Percentiles rank a stretch among this genome's conserved stretches.
Evolutionary conservation across 2,329 filamentous ascomycete genomes (phyloP).

Genomic region (Sporothrix schenckii): DNA sequence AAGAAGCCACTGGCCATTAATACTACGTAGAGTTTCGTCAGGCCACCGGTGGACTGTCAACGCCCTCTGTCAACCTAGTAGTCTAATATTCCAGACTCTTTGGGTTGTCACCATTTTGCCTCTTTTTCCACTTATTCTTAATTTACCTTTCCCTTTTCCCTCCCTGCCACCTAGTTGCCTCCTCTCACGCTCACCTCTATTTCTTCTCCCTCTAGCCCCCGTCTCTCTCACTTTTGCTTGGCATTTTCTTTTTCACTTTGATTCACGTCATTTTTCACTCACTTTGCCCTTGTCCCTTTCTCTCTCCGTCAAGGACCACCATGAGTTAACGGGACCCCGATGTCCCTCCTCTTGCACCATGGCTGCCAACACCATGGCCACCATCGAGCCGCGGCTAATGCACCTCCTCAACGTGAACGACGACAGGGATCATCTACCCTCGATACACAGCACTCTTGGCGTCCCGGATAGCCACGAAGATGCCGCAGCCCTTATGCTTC

Average conservation of each 20-base stretch:
- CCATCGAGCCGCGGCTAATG: slow-evolving; percentile 69
- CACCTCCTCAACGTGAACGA: slow-evolving; percentile 61
- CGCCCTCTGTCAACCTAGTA: background rate
- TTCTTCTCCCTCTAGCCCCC: slow-evolving; percentile 3
- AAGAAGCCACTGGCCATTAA: slow-evolving; percentile 27
- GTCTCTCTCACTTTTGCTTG: background rate
- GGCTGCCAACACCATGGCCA: slow-evolving; percentile 65
- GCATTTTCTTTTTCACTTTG: slow-evolving; percentile 3
- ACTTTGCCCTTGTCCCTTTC: background rate
- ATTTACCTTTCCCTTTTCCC: slow-evolving; percentile 27
- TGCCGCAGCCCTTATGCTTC: slow-evolving; percentile 45
- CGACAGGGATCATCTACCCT: slow-evolving; percentile 44
- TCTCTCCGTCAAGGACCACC: slow-evolving; percentile 16
- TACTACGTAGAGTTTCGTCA: slow-evolving; percentile 25
- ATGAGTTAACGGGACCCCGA: slow-evolving; percentile 41
- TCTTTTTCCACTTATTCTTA: slow-evolving; percentile 21
- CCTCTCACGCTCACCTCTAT: slow-evolving; percentile 1
- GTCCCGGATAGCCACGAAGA: slow-evolving; percentile 34
- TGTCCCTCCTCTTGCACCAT: slow-evolving; percentile 51
- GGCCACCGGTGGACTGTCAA: slow-evolving; percentile 15
- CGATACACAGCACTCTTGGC: slow-evolving; percentile 49
- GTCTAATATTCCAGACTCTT: slow-evolving; percentile 13
- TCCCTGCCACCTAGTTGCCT: background rate
- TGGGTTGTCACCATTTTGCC: background rate
- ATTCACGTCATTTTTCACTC: background rate